Evolutionary conservation across 176 grass and related monocot genomes (phyloP).

Genomic region (Ampelocalamus luodianensis): DNA sequence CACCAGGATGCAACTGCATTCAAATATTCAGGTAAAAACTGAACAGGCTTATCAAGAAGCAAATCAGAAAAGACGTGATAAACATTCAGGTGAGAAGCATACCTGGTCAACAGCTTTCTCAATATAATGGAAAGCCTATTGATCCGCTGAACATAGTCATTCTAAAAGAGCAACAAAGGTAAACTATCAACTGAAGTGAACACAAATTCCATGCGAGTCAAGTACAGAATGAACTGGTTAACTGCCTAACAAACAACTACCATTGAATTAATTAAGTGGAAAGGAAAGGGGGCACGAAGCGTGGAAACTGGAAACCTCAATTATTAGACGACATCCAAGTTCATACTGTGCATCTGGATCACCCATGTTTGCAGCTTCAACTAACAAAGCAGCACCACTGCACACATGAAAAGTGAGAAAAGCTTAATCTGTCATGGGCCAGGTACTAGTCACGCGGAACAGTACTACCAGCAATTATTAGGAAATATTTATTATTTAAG

Average conservation of each 20-base stretch:
- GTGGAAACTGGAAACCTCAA: constrained; percentile 72
- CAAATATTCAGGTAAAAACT: constrained; percentile 29
- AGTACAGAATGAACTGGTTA: not conserved
- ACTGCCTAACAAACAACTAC: constrained; percentile 5
- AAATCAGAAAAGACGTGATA: constrained; percentile 18
- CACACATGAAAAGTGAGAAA: constrained; percentile 26
- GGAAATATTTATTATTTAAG: no score
- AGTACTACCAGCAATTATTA: no score
- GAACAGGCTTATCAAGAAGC: constrained; percentile 18
- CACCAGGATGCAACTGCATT: constrained; percentile 85
- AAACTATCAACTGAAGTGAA: constrained; percentile 36
- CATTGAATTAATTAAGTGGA: constrained; percentile 9
- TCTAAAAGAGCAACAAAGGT: constrained; percentile 52
- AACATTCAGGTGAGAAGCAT: constrained; percentile 32
- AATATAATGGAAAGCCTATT: constrained; percentile 93
- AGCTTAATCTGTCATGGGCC: no score
- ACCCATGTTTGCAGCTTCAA: constrained; percentile 96
- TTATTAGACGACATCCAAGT: constrained; percentile 82
- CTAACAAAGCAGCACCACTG: constrained; percentile 88
- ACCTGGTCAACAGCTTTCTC: constrained; percentile 97
- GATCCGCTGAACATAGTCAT: constrained; percentile 83
- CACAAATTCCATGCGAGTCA: constrained; percentile 6
- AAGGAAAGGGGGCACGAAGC: not conserved
- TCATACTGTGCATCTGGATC: constrained; percentile 95
- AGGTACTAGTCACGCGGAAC: no score